Evolutionary conservation across 2,329 filamentous ascomycete species (phyloP), one percentile per base, ranked within the genome.

Genomic region (Colletotrichum sidae): DNA sequence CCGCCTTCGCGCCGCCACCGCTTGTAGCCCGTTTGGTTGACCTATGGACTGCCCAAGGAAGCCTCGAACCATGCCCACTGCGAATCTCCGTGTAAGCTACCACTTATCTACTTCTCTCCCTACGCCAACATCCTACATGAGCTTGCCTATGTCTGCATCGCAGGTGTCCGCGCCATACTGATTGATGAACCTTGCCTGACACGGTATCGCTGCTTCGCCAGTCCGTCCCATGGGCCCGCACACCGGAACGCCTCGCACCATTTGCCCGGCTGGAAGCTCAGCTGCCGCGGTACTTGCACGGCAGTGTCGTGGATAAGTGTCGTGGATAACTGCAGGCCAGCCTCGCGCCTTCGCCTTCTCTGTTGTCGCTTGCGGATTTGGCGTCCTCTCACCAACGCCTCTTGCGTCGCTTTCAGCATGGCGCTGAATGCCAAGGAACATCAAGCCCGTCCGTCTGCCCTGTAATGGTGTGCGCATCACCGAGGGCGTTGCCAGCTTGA

Each of bases 161-260:
- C 53, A 35, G 13, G 55, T 15, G 47, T 47, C 46, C 46, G 55
- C 50, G 38, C 57, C 33, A 51, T 50, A 45, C 46, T 52, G 34
- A 45, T 41, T 52, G 34, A 51, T 55, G 58, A 52, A 55, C 58
- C 62, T 37, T 62, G 62, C 62, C 33, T 52, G 25, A 56, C 25
- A 65, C 47, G 46, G 62, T 51, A 65, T 65, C 58, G 62, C 46
- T 61, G 41, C 52, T 37, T 47, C 17, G 49, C 17, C 17, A 17
- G 17, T 35, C 11, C 44, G 35, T 52, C 62, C 58, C 56, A 62
- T 62, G 51, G 52, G 62, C 46, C 41, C 47, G 39, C 39, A 52
- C 35, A 54, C 57, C 62, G 57, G 52, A 56, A 65, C 47, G 58
- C 58, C 62, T 61, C 41, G 45, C 46, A 45, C 56, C 51, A 55